phyloP scores from a whole-genome alignment of 2,329 filamentous ascomycete species.

The Scedosporium dehoogii region DNA sequence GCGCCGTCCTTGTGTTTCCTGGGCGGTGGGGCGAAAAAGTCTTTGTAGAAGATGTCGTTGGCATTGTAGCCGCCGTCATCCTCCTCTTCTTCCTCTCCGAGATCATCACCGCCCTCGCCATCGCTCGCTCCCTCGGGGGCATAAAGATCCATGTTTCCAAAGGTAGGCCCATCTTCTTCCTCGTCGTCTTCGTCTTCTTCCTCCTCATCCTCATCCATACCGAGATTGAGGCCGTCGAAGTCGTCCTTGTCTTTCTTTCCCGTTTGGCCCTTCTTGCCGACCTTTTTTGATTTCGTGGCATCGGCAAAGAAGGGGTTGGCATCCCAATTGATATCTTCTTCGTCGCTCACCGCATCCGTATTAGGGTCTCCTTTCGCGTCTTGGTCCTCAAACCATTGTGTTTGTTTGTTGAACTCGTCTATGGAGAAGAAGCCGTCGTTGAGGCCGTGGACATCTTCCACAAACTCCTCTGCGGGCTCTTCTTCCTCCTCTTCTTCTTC shows the following conservation, averaged over 20 bases:
- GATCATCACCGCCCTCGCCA: conserved; percentile 45
- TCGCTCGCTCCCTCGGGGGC: conserved; percentile 59
- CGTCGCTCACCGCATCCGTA: conserved; percentile 66
- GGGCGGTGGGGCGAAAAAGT: conserved; percentile 84
- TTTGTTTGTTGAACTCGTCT: conserved; percentile 92
- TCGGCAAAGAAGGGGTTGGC: conserved; percentile 55
- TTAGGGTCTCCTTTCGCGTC: conserved; percentile 69
- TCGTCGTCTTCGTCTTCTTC: conserved; percentile 45
- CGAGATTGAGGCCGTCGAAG: conserved; percentile 8
- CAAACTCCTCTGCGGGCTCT: conserved; percentile 45
- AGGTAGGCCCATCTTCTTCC: conserved; percentile 72
- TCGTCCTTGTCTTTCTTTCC: conserved; percentile 25
- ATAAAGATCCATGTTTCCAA: conserved; percentile 68
- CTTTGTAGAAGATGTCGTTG: conserved; percentile 81
- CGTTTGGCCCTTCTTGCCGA: conserved; percentile 16
- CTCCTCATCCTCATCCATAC: conserved; percentile 17
- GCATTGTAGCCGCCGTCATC: conserved; percentile 55
- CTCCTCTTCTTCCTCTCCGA: conserved; percentile 48
- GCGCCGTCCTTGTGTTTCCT: conserved; percentile 51
- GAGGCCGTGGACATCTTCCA: conserved; percentile 69
- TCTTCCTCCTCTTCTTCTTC: conserved; percentile 38
- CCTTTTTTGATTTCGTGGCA: conserved; percentile 22
- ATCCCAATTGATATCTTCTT: conserved; percentile 84
- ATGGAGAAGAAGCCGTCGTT: conserved; percentile 99
- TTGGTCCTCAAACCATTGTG: conserved; percentile 79